Base-by-base conservation (phyloP, 2,329 filamentous ascomycete genomes). In the Neophaeococcomyces mojaviensis region DNA sequence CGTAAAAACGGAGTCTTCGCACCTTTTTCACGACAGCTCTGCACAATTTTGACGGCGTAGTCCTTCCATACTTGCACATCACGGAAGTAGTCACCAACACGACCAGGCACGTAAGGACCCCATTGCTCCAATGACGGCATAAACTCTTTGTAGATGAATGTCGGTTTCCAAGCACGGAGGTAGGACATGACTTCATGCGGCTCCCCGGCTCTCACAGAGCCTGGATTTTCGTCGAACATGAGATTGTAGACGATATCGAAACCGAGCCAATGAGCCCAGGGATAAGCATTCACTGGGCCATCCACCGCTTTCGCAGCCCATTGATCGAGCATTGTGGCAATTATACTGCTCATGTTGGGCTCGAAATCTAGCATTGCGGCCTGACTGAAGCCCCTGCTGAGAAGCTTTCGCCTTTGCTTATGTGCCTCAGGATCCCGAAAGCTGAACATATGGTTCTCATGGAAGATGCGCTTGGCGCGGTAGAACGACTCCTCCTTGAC, bases 161-260 rank as follows among this genome's bases (percentile, higher is more conserved):
- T 47, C 13, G 48, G 48, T 9, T 22, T 30, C 44, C 44, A 47
- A 3, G 44, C 44, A 8, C 44, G 35, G 18, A 50, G 9, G 18
- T 47, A 50, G 6, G 15, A 24, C 48, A 47, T 47, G 39, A 50
- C 34, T 5, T 41, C 28, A 22, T 47, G 31, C 7, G 48, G 16
- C 22, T 35, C 3, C 19, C 48, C 48, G 0, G 22, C 28, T 18
- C 35, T 42, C 19, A 50, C 18, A 2, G 48, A 50, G 13, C 39
- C 44, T 6, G 48, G 44, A 40, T 50, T 44, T 44, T 47, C 39
- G 28, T 47, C 48, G 34, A 50, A 50, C 44, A 50, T 47, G 18
- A 50, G 28, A 32, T 50, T 28, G 26, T 49, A 50, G 4, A 50
- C 44, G n/a, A 34, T 40, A 24, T 50, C 48, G 28, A 50, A 50